Evolutionary conservation across 371 early-diverging fungal genomes (phyloP), one percentile per base, ranked within the genome.

Genomic region (Vairimorpha ceranae): DNA sequence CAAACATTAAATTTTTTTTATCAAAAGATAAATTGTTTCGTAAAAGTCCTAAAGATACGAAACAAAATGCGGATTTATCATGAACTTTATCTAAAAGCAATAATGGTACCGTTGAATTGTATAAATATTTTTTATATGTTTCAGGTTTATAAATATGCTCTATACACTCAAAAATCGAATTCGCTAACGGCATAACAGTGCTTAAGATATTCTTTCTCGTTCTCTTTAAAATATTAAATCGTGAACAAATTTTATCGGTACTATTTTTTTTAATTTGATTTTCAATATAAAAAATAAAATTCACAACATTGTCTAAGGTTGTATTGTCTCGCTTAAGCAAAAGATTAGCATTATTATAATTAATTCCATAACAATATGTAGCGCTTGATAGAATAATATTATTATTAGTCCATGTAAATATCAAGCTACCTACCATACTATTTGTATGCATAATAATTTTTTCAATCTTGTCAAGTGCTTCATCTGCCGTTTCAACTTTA

Each of bases 401-500:
- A 63, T 82, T 82, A 29, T 56, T 67, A 21, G 74, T 66, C 83
- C 83, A 83, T 17, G 33, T 27, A 70, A 83, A 83, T 17, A 68
- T 17, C 29, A 72, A 65, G 33, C 60, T 36, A 15, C 73, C 76
- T 14, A 75, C n/a, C 35, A 80, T 33, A n/a, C 32, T 59, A 54
- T 80, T 77, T 15, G 75, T 54, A 29, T 51, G 21, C 0, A 65
- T 32, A 35, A 80, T 36, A 38, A 77, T 64, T 48, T 58, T 38
- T 8, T 46, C 29, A 38, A 61, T 33, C 21, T 41, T 45, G n/a
- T 52, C 38, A 25, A 27, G n/a, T 7, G 54, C 33, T 21, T 70
- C 69, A 38, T 65, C 59, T 0, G 54, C 12, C 27, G 52, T 30
- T 48, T 27, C 27, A 23, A 71, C 29, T 41, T 97, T 88, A 81